A percentile compares a stretch with the other conserved stretches of the same genome.
Conservation (phyloP, 768 basidiomycete genomes). For the Coprinellus aureogranulatus region DNA sequence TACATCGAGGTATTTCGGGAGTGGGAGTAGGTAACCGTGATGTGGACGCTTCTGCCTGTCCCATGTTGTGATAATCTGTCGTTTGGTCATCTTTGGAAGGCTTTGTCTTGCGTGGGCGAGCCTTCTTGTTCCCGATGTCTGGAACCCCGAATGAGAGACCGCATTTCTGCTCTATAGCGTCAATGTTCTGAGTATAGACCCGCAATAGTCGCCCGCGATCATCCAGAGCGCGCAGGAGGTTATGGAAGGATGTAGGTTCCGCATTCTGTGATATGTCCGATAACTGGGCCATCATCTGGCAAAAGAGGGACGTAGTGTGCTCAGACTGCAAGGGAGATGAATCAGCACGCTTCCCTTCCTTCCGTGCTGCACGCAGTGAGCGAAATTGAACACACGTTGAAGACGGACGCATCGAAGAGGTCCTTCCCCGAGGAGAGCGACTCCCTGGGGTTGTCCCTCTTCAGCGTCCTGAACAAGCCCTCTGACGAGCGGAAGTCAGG, state of each 20-base stretch:
- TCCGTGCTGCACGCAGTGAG: neutral
- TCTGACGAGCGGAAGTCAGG: constrained; percentile 85
- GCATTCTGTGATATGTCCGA: constrained; percentile 71
- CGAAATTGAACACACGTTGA: constrained; percentile 60
- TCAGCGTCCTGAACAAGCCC: constrained; percentile 76
- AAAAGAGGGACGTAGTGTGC: constrained; percentile 73
- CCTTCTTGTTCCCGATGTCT: constrained; percentile 56
- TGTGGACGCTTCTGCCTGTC: constrained; percentile 11
- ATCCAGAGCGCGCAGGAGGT: constrained; percentile 70
- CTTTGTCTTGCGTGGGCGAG: constrained; percentile 49
- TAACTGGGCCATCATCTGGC: constrained; percentile 85
- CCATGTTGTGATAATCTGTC: constrained; percentile 4
- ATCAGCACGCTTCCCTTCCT: no score
- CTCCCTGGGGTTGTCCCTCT: constrained; percentile 74
- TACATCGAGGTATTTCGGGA: constrained; percentile 69
- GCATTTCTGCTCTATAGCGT: constrained; percentile 82
- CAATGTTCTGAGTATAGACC: constrained; percentile 94
- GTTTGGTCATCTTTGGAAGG: constrained; percentile 9
- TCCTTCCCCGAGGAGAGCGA: constrained; percentile 76
- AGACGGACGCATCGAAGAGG: constrained; percentile 87
- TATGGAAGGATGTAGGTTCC: constrained; percentile 78
- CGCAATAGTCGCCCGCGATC: constrained; percentile 73
- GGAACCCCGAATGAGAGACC: constrained; percentile 87
- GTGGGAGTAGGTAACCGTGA: constrained; percentile 49
- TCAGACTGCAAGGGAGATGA: constrained; percentile 50